Conservation (phyloP, 2,329 filamentous ascomycete genomes). For the Zasmidium cellare region DNA sequence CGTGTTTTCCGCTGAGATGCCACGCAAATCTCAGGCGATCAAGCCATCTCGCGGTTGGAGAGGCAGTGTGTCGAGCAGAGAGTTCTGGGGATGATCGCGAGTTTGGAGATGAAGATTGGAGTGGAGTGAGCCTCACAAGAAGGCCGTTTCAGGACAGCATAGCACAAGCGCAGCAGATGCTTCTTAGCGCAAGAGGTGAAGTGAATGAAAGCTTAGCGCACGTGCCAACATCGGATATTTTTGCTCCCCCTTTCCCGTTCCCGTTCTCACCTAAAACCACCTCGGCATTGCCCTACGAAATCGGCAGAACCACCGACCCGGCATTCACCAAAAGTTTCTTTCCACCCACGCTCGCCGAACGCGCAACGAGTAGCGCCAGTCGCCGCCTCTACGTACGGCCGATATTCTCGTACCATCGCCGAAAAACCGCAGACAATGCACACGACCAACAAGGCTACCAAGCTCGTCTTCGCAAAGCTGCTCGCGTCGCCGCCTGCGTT, state of each 20-base stretch:
- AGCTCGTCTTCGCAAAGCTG: slow-evolving; percentile 6
- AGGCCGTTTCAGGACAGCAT: too few relatives aligned
- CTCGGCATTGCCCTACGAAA: background rate
- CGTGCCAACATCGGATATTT: background rate
- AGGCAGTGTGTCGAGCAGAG: too few relatives aligned
- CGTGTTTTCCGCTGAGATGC: too few relatives aligned
- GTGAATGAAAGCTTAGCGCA: background rate
- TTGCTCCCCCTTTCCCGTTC: background rate
- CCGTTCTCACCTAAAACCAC: background rate
- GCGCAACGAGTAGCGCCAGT: background rate
- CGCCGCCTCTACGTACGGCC: background rate
- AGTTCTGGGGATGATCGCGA: too few relatives aligned
- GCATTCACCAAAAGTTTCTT: background rate
- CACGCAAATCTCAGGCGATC: too few relatives aligned
- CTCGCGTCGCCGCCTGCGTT: slow-evolving; percentile 21
- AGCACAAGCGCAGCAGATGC: too few relatives aligned
- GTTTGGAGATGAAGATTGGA: too few relatives aligned
- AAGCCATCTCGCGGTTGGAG: too few relatives aligned
- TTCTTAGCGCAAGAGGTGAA: background rate
- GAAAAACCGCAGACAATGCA: slow-evolving; percentile 1
- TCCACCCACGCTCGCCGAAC: background rate
- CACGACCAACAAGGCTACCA: too few relatives aligned
- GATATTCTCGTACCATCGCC: background rate
- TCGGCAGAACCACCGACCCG: background rate
- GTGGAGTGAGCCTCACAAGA: too few relatives aligned